Conservation (phyloP, 768 basidiomycete genomes). For the Austroboletus eburneus region DNA sequence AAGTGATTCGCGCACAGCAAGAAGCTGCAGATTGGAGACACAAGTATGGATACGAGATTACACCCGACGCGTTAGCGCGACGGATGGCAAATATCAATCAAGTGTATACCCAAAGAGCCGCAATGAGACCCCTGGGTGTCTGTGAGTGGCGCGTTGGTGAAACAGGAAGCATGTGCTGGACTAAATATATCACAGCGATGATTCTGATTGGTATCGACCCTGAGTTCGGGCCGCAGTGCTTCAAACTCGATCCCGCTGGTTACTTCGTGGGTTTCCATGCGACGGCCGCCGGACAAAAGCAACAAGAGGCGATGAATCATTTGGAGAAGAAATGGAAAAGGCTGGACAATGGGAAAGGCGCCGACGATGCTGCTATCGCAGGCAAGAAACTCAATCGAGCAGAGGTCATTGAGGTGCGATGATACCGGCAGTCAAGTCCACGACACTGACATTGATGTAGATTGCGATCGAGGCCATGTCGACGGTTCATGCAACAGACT, state of each 20-base stretch:
- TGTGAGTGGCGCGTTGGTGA: slow-evolving; percentile 47
- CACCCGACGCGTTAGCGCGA: slow-evolving; percentile 91
- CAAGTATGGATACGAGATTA: slow-evolving; percentile 98
- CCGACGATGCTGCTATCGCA: slow-evolving; percentile 73
- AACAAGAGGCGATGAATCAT: slow-evolving; percentile 98
- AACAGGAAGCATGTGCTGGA: not conserved
- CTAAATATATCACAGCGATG: slow-evolving; percentile 70
- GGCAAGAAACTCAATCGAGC: slow-evolving; percentile 67
- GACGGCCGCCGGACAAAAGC: slow-evolving; percentile 93
- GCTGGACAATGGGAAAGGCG: slow-evolving; percentile 71
- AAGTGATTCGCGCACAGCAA: slow-evolving; percentile 77
- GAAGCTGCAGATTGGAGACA: slow-evolving; percentile 94
- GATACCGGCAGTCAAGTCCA: not conserved
- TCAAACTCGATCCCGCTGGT: slow-evolving; percentile 98
- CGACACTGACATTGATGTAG: slow-evolving; percentile 36
- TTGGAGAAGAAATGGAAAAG: slow-evolving; percentile 99
- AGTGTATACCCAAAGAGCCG: slow-evolving; percentile 96
- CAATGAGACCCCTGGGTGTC: slow-evolving; percentile 94
- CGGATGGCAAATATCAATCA: slow-evolving; percentile 97
- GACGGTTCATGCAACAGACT: slow-evolving; percentile 91
- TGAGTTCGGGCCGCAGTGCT: slow-evolving; percentile 91
- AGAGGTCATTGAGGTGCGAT: slow-evolving; percentile 85
- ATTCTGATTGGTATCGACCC: slow-evolving; percentile 91
- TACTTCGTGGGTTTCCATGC: slow-evolving; percentile 99
- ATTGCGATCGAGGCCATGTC: slow-evolving; percentile 95